Base-by-base conservation (phyloP, 352 stramenopile species). In the Globisporangium lucens region DNA sequence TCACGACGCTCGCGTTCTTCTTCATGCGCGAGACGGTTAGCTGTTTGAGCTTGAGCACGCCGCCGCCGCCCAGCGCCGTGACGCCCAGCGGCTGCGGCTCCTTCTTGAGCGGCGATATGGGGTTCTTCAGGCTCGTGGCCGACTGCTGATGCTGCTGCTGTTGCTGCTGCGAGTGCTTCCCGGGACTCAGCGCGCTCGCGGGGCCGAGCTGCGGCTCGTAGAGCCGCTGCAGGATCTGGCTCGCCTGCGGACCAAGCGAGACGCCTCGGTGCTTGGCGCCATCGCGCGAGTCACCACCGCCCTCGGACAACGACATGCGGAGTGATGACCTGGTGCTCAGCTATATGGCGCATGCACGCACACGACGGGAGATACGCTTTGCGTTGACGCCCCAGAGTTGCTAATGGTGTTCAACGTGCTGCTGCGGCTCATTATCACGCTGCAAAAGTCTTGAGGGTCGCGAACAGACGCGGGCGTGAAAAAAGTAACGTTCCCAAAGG, bases 121-220 rank as follows among this genome's bases (percentile, higher is more conserved):
- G 56, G 56, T 49, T 65, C 8, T 36, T 33, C 43, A 51, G 35
- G 1, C 41, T 17, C 55, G 35, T 47, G 24, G n/a, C 20, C n/a
- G 30, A 10, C 3, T 33, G 41, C 2, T 29, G 27, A n/a, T 56
- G 43, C 24, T 30, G 41, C 0, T 51, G 24, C n/a, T 64, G 41
- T 6, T 51, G 43, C 43, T 46, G 41, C 43, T 51, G 43, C 17
- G 43, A 51, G 17, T 51, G 24, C 27, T 64, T 69, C 27, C 46
- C 27, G 3, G 46, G 47, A 30, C 35, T 70, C 41, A 65, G 13
- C 8, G 38, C 59, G 6, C 36, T 52, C 2, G 55, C 70, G 33
- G 81, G 76, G 0, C 79, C 83, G 30, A 89, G 70, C 33, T 88
- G 79, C 4, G 83, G 83, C 52, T 89, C 83, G 33, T 91, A 91